phyloP scores from a whole-genome alignment of 2,329 filamentous ascomycete genomes.

The Monosporascus sp. region DNA sequence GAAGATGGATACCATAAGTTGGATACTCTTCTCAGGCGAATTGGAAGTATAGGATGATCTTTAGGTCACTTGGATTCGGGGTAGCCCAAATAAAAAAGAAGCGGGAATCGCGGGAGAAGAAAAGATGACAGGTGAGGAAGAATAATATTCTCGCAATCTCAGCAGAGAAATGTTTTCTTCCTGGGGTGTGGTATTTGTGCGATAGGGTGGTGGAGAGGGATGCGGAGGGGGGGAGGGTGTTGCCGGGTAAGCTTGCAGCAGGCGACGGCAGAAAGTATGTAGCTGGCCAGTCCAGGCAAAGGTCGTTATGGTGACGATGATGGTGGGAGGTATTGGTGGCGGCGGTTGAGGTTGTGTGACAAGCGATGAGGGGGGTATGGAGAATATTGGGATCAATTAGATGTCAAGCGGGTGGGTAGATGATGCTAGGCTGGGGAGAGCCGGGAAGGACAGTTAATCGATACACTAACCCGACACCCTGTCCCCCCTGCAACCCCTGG shows the following conservation, averaged over 20 bases:
- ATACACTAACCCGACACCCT: neutral
- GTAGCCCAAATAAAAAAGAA: conserved; percentile 3
- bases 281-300: neutral
- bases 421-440: neutral
- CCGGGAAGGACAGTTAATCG: neutral
- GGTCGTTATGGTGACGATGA: neutral
- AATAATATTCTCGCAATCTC: neutral
- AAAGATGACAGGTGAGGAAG: neutral
- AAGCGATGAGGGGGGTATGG: neutral
- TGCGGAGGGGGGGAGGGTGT: conserved; percentile 14
- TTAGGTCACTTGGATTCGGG: neutral
- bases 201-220: conserved; percentile 8
- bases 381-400: neutral
- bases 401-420: neutral
- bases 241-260: conserved; percentile 13
- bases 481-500: no score
- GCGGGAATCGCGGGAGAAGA: conserved; percentile 1
- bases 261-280: neutral
- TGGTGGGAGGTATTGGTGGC: neutral
- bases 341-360: neutral
- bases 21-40: no score
- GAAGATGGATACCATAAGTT: no score
- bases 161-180: conserved; percentile 1
- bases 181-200: conserved; percentile 7
- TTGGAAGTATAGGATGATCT: neutral